Percentiles rank a stretch among this genome's conserved stretches.
phyloP scores from a whole-genome alignment of 768 basidiomycete genomes.

The Megacollybia marginata region DNA sequence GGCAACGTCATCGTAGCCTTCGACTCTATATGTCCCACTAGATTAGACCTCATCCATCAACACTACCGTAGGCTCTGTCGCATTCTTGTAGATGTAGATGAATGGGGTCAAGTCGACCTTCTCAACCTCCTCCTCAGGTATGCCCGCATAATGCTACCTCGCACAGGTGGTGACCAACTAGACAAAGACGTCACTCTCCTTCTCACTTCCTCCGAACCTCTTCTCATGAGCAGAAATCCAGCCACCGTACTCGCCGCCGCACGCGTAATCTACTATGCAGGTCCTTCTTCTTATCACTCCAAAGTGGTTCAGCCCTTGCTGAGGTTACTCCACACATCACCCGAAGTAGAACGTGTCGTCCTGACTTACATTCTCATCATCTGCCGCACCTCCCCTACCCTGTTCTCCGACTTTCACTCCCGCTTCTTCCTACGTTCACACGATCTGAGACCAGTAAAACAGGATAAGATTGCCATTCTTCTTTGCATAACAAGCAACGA shows the following conservation, averaged over 20 bases:
- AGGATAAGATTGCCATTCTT: slow-evolving; percentile 69
- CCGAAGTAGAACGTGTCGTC: slow-evolving; percentile 71
- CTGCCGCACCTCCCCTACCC: slow-evolving; percentile 45
- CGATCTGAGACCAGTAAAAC: slow-evolving; percentile 62
- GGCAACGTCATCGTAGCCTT: slow-evolving; percentile 86
- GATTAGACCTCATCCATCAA: slow-evolving; percentile 80
- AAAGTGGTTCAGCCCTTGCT: slow-evolving; percentile 69
- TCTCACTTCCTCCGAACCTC: slow-evolving; percentile 60
- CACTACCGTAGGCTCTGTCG: slow-evolving; percentile 83
- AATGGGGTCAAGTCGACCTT: slow-evolving; percentile 89
- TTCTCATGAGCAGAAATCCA: slow-evolving; percentile 83
- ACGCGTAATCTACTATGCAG: slow-evolving; percentile 69
- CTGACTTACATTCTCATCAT: slow-evolving; percentile 65
- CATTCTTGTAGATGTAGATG: slow-evolving; percentile 85
- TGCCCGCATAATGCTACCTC: slow-evolving; percentile 73
- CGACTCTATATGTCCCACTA: slow-evolving; percentile 76
- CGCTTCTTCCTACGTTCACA: slow-evolving; percentile 65
- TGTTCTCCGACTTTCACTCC: slow-evolving; percentile 56
- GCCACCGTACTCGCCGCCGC: slow-evolving; percentile 78
- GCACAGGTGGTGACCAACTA: slow-evolving; percentile 53
- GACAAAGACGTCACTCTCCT: slow-evolving; percentile 78
- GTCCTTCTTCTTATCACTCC: slow-evolving; percentile 43
- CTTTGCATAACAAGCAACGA: slow-evolving; percentile 56
- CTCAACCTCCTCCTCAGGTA: slow-evolving; percentile 78
- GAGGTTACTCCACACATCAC: slow-evolving; percentile 57